phyloP scores from a whole-genome alignment of 164 flowering plant species.

The Chloranthus sessilifolius region DNA sequence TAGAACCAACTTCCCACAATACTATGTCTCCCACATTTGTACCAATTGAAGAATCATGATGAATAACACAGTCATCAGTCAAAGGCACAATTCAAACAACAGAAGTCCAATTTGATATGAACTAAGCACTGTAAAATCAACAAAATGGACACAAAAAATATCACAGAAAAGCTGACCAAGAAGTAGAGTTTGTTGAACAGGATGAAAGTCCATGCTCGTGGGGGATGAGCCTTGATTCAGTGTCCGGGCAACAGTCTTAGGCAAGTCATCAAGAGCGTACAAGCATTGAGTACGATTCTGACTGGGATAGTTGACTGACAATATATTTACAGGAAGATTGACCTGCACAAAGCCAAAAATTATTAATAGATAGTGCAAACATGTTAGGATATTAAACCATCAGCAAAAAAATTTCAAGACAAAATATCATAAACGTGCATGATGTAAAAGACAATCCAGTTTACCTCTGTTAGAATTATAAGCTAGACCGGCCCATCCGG shows the following conservation, averaged over 20 bases:
- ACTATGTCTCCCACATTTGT: conserved; percentile 73
- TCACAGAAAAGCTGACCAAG: conserved; percentile 39
- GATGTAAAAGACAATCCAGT: no score
- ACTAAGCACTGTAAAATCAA: neutral
- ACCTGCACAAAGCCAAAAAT: no score
- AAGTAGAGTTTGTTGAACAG: conserved; percentile 48
- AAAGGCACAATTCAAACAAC: neutral
- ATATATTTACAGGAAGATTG: conserved; percentile 46
- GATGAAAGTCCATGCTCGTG: conserved; percentile 71
- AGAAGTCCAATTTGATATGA: no score
- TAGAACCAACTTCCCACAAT: conserved; percentile 73
- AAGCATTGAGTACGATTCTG: conserved; percentile 53
- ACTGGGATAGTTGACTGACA: conserved; percentile 44
- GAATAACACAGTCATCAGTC: conserved; percentile 5
- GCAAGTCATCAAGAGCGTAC: conserved; percentile 58
- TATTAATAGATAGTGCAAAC: no score
- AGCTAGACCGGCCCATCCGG: no score
- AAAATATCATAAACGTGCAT: neutral
- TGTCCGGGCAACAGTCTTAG: conserved; percentile 40
- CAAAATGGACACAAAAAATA: no score
- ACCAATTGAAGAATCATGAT: conserved; percentile 50
- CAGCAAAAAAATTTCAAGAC: no score
- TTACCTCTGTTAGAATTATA: no score
- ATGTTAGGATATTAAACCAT: no score
- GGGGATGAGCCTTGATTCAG: conserved; percentile 50